A percentile compares a stretch with the other conserved stretches of the same genome.
Evolutionary conservation across 345 rosid genomes (phyloP).

Genomic region (Arabidopsis suecica): DNA sequence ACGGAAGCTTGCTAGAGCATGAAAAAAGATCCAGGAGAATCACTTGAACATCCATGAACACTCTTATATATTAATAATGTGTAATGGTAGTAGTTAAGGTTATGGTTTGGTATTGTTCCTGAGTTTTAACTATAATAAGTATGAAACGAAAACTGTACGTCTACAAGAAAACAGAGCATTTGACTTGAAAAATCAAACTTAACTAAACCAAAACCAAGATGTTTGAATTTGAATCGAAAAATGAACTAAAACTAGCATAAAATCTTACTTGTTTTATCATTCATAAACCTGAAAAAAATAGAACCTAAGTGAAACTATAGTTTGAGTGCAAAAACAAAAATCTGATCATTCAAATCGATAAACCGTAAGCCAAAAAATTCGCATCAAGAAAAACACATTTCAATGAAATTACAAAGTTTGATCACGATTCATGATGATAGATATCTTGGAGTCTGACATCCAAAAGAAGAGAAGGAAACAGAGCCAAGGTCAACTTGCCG

Average conservation of each 20-base stretch:
- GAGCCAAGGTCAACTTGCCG: conserved; percentile 48
- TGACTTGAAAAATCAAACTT: background rate
- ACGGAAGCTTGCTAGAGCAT: conserved; percentile 47
- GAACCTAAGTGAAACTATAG: background rate
- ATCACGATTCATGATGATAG: background rate
- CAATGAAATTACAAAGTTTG: background rate
- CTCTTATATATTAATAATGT: background rate
- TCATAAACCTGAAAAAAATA: background rate
- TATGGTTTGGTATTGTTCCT: conserved; percentile 1
- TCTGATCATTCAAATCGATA: background rate
- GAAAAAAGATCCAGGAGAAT: conserved; percentile 27
- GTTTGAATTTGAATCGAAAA: background rate
- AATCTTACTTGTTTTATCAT: background rate
- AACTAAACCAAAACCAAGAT: background rate
- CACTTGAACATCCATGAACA: background rate
- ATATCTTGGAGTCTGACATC: conserved; percentile 38
- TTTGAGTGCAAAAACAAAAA: background rate
- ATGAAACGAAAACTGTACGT: background rate
- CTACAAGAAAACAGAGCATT: background rate
- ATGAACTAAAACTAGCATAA: background rate
- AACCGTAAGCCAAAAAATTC: background rate
- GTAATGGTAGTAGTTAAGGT: conserved; percentile 8
- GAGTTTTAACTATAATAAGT: background rate
- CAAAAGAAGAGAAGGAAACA: conserved; percentile 44
- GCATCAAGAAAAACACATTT: background rate